A percentile compares a stretch with the other conserved stretches of the same genome.
Evolutionary conservation across 2,329 filamentous ascomycete genomes (phyloP).

Genomic region (Fusarium decemcellulare): DNA sequence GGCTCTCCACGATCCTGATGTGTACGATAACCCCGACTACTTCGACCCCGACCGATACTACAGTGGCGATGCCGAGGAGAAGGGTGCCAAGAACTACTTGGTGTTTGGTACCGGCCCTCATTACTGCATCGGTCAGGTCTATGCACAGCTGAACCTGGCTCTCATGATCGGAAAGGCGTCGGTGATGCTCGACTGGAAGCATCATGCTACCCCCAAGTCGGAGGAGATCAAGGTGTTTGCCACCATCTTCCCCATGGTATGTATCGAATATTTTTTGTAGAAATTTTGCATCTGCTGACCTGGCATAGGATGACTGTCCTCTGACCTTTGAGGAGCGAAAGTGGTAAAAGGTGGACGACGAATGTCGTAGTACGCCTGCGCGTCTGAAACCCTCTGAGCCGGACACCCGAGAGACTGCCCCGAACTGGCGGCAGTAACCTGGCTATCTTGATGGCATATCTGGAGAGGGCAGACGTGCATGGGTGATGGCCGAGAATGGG

Average conservation of each 20-base stretch:
- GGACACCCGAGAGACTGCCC: conserved; percentile 8
- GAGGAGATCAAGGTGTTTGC: conserved; percentile 99
- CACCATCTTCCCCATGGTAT: conserved; percentile 95
- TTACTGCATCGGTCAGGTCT: conserved; percentile 95
- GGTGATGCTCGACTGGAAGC: conserved; percentile 89
- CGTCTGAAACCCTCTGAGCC: conserved; percentile 11
- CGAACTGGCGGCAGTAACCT: neutral
- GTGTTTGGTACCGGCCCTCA: conserved; percentile 97
- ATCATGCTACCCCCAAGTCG: conserved; percentile 84
- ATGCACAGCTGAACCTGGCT: conserved; percentile 90
- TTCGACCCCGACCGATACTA: conserved; percentile 96
- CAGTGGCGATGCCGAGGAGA: conserved; percentile 87
- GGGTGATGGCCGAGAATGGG: conserved; percentile 11
- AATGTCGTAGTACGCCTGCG: conserved; percentile 19
- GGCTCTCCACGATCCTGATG: conserved; percentile 91
- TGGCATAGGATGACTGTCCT: conserved; percentile 81
- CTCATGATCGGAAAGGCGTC: conserved; percentile 92
- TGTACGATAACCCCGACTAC: conserved; percentile 89
- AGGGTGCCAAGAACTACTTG: conserved; percentile 92
- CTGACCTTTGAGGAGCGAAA: conserved; percentile 76
- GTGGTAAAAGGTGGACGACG: conserved; percentile 53
- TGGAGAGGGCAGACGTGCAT: conserved; percentile 21
- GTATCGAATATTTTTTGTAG: conserved; percentile 48
- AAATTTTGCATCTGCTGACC: conserved; percentile 43
- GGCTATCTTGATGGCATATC: neutral